Conservation (phyloP, 768 basidiomycete genomes). For the Naganishia randhawae region DNA sequence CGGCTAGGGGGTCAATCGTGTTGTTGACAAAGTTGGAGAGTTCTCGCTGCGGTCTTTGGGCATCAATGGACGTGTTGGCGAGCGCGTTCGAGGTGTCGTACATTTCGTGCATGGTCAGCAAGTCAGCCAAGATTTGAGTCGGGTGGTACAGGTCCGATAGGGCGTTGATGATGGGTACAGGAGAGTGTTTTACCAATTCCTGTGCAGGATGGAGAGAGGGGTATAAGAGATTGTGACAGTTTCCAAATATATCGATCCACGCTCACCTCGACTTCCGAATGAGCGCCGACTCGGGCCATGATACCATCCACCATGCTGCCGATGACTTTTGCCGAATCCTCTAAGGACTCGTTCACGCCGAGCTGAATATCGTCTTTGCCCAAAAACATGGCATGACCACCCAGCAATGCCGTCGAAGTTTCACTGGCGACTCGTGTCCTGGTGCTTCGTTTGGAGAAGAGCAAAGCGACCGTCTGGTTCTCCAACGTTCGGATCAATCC, state of each 20-base stretch:
- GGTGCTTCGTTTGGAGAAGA: conserved; percentile 91
- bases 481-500: conserved; percentile 33
- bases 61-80: conserved; percentile 23
- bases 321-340: conserved; percentile 82
- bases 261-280: conserved; percentile 83
- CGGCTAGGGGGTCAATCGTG: conserved; percentile 52
- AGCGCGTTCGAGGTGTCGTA: conserved; percentile 34
- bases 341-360: conserved; percentile 83
- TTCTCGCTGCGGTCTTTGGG: conserved; percentile 28
- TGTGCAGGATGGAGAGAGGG: conserved; percentile 45
- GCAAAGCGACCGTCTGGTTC: conserved; percentile 76
- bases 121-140: conserved; percentile 87
- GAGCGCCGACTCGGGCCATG: conserved; percentile 90
- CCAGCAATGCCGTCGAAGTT: conserved; percentile 71
- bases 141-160: conserved; percentile 95
- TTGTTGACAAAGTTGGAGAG: conserved; percentile 23
- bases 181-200: conserved; percentile 85
- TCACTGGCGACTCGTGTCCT: conserved; percentile 85
- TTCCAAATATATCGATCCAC: not conserved
- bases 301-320: conserved; percentile 95
- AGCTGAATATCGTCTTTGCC: conserved; percentile 88
- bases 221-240: not conserved
- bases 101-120: conserved; percentile 78
- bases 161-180: conserved; percentile 92
- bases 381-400: conserved; percentile 84